Evolutionary conservation across 352 stramenopile species (phyloP).

Genomic region (Aphanomyces cochlioides): DNA sequence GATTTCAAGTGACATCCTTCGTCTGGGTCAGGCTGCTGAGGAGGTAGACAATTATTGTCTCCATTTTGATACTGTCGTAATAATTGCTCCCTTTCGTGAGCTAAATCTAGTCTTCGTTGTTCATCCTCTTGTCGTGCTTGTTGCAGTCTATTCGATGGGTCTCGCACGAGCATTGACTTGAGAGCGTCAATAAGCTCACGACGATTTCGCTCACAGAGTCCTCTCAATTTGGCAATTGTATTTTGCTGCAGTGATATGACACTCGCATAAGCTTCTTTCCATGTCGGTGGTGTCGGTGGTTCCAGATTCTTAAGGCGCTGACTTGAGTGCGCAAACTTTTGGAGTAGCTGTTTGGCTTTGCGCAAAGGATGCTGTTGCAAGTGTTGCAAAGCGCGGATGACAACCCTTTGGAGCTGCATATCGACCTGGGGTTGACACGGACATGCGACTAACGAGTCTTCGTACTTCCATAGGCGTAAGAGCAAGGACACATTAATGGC

Average conservation of each 20-base stretch:
- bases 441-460: conserved; percentile 36
- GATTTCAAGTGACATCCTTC: neutral
- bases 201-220: conserved; percentile 50
- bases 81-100: conserved; percentile 3
- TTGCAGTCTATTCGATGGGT: conserved; percentile 38
- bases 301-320: conserved; percentile 19
- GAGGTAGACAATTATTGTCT: conserved; percentile 36
- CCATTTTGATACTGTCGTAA: conserved; percentile 3
- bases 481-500: conserved; percentile 44
- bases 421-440: conserved; percentile 34
- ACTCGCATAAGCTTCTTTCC: conserved; percentile 73
- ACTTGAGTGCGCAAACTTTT: conserved; percentile 46
- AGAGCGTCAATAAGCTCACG: conserved; percentile 47
- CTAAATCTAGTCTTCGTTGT: neutral
- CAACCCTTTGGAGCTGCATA: conserved; percentile 59
- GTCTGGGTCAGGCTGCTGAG: conserved; percentile 56
- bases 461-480: conserved; percentile 47
- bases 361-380: conserved; percentile 54
- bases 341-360: conserved; percentile 63
- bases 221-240: conserved; percentile 54
- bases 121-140: conserved; percentile 13
- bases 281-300: conserved; percentile 33
- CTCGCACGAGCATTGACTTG: conserved; percentile 50
- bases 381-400: conserved; percentile 53
- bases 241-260: conserved; percentile 75